Evolutionary conservation across 805 yeast genomes (phyloP).

Genomic region (Komagataella kurtzmanii): DNA sequence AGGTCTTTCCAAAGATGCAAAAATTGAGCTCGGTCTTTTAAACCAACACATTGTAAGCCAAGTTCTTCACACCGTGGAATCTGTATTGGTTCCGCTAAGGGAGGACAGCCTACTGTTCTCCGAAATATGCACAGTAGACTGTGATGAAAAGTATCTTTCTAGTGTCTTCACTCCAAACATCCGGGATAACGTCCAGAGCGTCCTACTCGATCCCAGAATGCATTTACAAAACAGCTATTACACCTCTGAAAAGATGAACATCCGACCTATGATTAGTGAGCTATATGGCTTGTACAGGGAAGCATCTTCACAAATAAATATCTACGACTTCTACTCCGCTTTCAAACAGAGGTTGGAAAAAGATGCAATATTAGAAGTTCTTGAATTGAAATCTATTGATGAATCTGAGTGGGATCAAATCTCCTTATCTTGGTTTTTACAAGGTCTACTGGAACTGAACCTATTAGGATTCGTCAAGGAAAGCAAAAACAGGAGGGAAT

Average conservation of each 20-base stretch:
- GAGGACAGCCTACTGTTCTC: not conserved
- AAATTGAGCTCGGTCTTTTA: slow-evolving; percentile 1
- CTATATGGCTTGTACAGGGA: slow-evolving; percentile 66
- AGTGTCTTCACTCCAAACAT: not conserved
- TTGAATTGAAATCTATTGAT: slow-evolving; percentile 11
- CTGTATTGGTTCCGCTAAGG: not conserved
- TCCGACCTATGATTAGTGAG: slow-evolving; percentile 25
- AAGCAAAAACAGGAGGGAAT: slow-evolving; percentile 44
- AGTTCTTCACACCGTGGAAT: not conserved
- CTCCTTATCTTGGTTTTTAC: slow-evolving; percentile 60
- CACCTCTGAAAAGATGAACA: slow-evolving; percentile 28
- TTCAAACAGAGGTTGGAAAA: slow-evolving; percentile 26
- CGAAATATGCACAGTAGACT: not conserved
- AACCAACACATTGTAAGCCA: not conserved
- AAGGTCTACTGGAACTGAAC: slow-evolving; percentile 57
- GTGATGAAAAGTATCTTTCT: not conserved
- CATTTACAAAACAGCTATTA: not conserved
- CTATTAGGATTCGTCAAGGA: slow-evolving; percentile 58
- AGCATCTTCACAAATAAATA: slow-evolving; percentile 43
- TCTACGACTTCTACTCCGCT: slow-evolving; percentile 21
- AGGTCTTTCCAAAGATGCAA: not conserved
- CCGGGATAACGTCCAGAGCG: not conserved
- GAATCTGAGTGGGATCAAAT: slow-evolving; percentile 47
- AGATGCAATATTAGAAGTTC: slow-evolving; percentile 10
- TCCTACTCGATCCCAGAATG: slow-evolving; percentile 1